Evolutionary conservation across 148 eudicot species (phyloP).

Genomic region (Rhododendron griersonianum): DNA sequence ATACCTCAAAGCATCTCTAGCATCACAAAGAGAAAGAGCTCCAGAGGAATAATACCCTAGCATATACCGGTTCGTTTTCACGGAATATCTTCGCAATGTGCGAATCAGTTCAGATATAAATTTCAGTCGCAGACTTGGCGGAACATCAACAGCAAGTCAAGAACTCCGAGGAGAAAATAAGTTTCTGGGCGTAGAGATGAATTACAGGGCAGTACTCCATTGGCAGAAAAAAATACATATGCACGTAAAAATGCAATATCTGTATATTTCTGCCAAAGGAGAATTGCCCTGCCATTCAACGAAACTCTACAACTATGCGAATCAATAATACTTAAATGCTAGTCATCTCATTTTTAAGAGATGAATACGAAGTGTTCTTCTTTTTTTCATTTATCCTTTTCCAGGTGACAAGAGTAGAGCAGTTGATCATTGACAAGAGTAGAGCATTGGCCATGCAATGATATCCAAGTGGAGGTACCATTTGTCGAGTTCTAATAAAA

Average conservation of each 20-base stretch:
- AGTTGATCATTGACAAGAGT: background rate
- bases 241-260: background rate
- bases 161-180: background rate
- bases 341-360: background rate
- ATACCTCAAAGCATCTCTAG: slow-evolving; percentile 6
- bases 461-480: background rate
- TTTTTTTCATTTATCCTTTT: background rate
- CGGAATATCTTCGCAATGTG: slow-evolving; percentile 18
- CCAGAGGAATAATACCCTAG: slow-evolving; percentile 16
- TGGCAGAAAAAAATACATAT: slow-evolving; percentile 12
- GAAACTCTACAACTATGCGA: background rate
- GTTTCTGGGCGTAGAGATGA: slow-evolving; percentile 9
- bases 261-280: slow-evolving; percentile 18
- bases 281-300: slow-evolving; percentile 33
- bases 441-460: background rate
- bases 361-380: background rate
- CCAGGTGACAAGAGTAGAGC: background rate
- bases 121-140: background rate
- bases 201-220: slow-evolving; percentile 35
- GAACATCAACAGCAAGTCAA: background rate
- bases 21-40: background rate
- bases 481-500: no score
- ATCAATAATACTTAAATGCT: background rate
- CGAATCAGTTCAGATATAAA: slow-evolving; percentile 6
- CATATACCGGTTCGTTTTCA: slow-evolving; percentile 16